Conservation (phyloP, 2,329 filamentous ascomycete genomes). For the Alternaria alternata region DNA sequence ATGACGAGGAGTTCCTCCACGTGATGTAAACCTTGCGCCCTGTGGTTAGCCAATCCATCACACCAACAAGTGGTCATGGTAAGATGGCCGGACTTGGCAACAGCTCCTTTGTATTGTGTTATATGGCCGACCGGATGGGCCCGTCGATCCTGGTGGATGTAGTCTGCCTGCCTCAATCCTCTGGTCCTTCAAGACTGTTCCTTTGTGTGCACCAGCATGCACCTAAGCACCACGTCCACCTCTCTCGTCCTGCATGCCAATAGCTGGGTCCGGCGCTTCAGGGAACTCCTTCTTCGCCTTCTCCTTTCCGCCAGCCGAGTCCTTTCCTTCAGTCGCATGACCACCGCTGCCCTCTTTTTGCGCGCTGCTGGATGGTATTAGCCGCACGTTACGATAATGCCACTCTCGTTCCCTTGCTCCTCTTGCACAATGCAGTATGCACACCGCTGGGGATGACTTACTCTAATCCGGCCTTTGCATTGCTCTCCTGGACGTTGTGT, state of each 20-base stretch:
- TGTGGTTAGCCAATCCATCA: neutral
- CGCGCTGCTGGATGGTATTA: conserved; percentile 25
- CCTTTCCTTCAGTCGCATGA: conserved; percentile 50
- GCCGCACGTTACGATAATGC: neutral
- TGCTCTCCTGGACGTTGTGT: conserved; percentile 47
- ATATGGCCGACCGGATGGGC: neutral
- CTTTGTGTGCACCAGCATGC: conserved; percentile 1
- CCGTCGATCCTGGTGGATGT: neutral
- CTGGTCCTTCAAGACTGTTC: neutral
- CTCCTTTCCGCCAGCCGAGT: conserved; percentile 47
- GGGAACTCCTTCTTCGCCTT: conserved; percentile 59
- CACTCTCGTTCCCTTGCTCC: neutral
- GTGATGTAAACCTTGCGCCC: neutral
- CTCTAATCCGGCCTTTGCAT: conserved; percentile 42
- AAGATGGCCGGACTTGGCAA: neutral
- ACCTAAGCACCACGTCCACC: conserved; percentile 53
- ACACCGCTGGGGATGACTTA: conserved; percentile 28
- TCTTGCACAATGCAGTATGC: neutral
- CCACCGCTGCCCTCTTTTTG: conserved; percentile 49
- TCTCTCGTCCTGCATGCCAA: conserved; percentile 62
- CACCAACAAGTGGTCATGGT: neutral
- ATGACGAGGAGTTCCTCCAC: neutral
- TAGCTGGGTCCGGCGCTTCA: conserved; percentile 56
- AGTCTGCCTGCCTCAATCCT: neutral
- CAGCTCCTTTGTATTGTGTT: neutral